Evolutionary conservation across 495 filamentous ascomycete genomes (phyloP).

Genomic region (Podospora sp.): DNA sequence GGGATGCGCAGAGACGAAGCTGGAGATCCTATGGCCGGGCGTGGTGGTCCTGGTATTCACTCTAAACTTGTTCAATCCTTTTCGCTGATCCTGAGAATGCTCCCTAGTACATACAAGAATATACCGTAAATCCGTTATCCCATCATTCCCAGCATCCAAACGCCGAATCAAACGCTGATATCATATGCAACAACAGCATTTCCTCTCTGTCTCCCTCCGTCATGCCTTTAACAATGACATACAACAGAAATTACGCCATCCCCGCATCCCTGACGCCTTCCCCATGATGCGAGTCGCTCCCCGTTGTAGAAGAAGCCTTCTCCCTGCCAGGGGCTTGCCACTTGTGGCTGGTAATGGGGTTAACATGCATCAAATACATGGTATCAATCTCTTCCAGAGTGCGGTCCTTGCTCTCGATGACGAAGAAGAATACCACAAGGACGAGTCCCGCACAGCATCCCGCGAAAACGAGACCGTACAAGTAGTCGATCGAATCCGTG

Average conservation of each 20-base stretch:
- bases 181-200: neutral
- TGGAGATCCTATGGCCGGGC: too few species aligned
- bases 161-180: neutral
- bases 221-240: too few species aligned
- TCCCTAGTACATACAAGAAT: neutral
- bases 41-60: neutral
- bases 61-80: neutral
- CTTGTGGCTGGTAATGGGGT: constrained; percentile 52
- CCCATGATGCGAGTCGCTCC: constrained; percentile 13
- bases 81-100: neutral
- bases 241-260: neutral
- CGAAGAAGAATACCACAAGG: constrained; percentile 78
- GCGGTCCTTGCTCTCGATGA: constrained; percentile 60
- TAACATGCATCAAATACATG: constrained; percentile 76
- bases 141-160: neutral
- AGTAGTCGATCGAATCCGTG: constrained; percentile 71
- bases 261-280: constrained; percentile 12
- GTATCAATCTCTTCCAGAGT: constrained; percentile 69
- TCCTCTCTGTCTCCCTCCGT: too few species aligned
- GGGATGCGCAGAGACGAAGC: neutral
- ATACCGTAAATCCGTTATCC: neutral
- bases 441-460: constrained; percentile 68
- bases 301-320: constrained; percentile 8
- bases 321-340: constrained; percentile 21
- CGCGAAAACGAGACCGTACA: constrained; percentile 84